phyloP scores from a whole-genome alignment of 805 yeast genomes.

The Kodamaea kaohsiungensis region DNA sequence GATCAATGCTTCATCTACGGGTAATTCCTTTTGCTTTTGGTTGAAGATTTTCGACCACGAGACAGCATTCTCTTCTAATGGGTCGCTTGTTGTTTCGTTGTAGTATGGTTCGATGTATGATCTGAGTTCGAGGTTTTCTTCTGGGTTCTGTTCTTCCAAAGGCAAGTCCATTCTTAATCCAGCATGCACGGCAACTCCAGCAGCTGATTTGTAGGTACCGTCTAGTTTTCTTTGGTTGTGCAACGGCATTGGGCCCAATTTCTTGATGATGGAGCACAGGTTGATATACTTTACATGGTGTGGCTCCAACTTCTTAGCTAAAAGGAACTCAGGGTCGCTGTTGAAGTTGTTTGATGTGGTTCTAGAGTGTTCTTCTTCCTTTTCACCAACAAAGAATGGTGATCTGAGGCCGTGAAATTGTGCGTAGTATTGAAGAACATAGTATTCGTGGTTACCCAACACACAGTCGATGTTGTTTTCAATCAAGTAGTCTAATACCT shows the following conservation, averaged over 20 bases:
- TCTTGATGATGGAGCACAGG: slow-evolving; percentile 62
- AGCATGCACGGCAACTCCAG: slow-evolving; percentile 74
- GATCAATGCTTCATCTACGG: slow-evolving; percentile 33
- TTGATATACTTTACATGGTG: slow-evolving; percentile 62
- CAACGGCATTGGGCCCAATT: slow-evolving; percentile 61
- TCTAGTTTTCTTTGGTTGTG: slow-evolving; percentile 24
- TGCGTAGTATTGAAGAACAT: slow-evolving; percentile 64
- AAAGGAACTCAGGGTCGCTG: slow-evolving; percentile 37
- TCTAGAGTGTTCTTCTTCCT: background rate
- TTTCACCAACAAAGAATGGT: slow-evolving; percentile 24
- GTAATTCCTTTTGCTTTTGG: slow-evolving; percentile 36
- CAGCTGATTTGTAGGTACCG: slow-evolving; percentile 27
- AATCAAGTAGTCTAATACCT: slow-evolving; percentile 59
- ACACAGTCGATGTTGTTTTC: slow-evolving; percentile 66
- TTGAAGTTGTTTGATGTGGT: slow-evolving; percentile 19
- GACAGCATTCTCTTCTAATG: slow-evolving; percentile 36
- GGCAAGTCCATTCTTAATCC: slow-evolving; percentile 70
- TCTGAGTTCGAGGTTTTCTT: slow-evolving; percentile 68
- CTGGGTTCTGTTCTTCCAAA: slow-evolving; percentile 61
- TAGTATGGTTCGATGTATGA: slow-evolving; percentile 65
- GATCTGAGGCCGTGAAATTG: slow-evolving; percentile 51
- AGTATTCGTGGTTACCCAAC: slow-evolving; percentile 87
- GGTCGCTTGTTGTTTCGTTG: slow-evolving; percentile 55
- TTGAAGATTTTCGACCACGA: slow-evolving; percentile 64
- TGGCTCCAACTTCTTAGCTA: slow-evolving; percentile 58